Base-by-base conservation (phyloP, 192 early-diverging fungal genomes). In the Rhizophagus clarus region DNA sequence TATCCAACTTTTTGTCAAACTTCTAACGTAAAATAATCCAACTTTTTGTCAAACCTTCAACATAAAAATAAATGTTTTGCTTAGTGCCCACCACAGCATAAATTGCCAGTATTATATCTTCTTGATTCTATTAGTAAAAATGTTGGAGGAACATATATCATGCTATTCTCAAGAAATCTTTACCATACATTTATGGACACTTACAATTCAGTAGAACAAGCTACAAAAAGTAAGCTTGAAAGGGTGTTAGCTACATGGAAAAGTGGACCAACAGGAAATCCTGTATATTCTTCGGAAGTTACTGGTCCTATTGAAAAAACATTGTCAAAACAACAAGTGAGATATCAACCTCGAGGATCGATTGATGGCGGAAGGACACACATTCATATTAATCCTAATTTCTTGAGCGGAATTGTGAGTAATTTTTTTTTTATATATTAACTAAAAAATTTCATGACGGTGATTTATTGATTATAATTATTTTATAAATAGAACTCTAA, bases 51-150 rank as follows among this genome's bases (percentile, higher is more conserved):
- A 56, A 20, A 22, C 6, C n/a, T 56, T 4, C n/a, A 56, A 56
- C 51, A 22, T 22, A 11, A 75, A 8, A 45, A 49, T 14, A 22
- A 61, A 20, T 61, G 28, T 61, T 45, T 82, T 83, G 61, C 81
- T 22, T 87, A 97, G 95, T 91, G 88, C 29, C 87, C 88, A 10
- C 87, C 92, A 14, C 87, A 82, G 20, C 90, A 93, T 81, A 97
- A 97, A 85, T 88, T 99, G 14, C 97, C 97, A 12, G 87, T 93
- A 0, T 85, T 99, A 22, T 99, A 97, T 83, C 86, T 99, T 51
- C 88, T 99, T 37, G 97, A 99, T 86, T 99, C 97, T 22, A 99
- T 99, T 26, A 91, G 92, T 82, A 99, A 99, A 84, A 97, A 97
- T 84, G 94, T 97, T 60, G 96, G 97, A 28, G 90, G 87, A 17